Evolutionary conservation across 73 alveolate species (phyloP), one percentile per base, ranked within the genome.

Genomic region (Paramecium sexaurelia): DNA sequence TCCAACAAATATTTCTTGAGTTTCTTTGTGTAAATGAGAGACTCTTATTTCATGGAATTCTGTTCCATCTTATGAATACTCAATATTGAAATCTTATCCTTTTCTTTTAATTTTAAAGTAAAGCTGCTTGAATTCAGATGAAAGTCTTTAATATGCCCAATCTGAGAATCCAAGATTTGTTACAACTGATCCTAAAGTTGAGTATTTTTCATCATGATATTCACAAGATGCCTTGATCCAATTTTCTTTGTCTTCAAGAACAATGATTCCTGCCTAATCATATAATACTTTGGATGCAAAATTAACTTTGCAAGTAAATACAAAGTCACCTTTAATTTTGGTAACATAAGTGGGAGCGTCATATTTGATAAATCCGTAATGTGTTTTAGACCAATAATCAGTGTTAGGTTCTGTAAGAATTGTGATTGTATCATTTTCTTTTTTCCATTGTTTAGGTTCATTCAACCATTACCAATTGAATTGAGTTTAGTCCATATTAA

Each of bases 201-300:
- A 32, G 19, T 35, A 73, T 5, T 32, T 32, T 2, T 27, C 24
- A 33, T 73, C 56, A 13, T 73, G 56, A n/a, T 32, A 33, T 10
- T 73, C 87, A 37, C 9, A 15, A 2, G 87, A 73, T 35, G 57
- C 57, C 19, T 73, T 73, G 9, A 73, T 20, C 87, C 87, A 73
- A 35, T 35, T 35, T 35, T 73, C 87, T 29, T 35, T 20, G 5
- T 73, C 87, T 73, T 35, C 39, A 73, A 29, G 35, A 5, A 73
- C 9, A 13, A 73, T 20, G 20, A 73, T 73, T 73, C 87, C 87
- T 13, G 87, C 87, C 35, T 73, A 37, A 73, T 73, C 87, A 73
- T 73, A 73, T 35, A 73, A 41, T 4, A 29, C 19, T 73, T 73
- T 73, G 7, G 66, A 32, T n/a, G 7, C n/a, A n/a, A 11, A 73